Base-by-base conservation (phyloP, 2,329 filamentous ascomycete genomes). In the Zasmidium citrigriseum region DNA sequence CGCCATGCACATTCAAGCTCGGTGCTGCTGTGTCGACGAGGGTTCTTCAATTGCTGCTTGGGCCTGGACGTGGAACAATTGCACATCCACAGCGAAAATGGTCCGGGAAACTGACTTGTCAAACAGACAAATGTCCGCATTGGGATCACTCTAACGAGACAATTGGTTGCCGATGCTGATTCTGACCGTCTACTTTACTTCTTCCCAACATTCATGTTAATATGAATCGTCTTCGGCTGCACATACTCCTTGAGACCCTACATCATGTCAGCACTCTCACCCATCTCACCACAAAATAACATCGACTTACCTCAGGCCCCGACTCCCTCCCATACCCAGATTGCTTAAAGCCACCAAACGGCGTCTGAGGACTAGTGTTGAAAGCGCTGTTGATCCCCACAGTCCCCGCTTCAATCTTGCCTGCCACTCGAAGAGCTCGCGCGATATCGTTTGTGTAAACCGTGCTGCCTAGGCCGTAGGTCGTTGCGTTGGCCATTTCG, bases 371-470 rank as follows among this genome's bases (percentile, higher is more conserved):
- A 11, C 56, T 68, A 1, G 59, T 69, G 4, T 58, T 67, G 68
- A 67, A 74, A 68, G 63, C 61, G 22, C 58, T 61, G 59, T 82
- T 82, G 66, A 82, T 80, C 54, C 80, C 78, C 4, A 81, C 73
- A 14, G 79, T 79, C 75, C 87, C 90, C 22, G 83, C 82, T 72
- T 93, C 76, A 49, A 79, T 73, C 58, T 74, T 70, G 60, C 70
- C 73, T 4, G 77, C 77, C 24, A 79, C 62, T 16, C 74, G 67
- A 16, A 79, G 52, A 2, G 73, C 77, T 20, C 75, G 62, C 1
- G 67, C 73, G 21, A 93, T 75, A 69, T 93, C 85, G 61, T 82
- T 77, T 0, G 89, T 91, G 72, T 91, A 95, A 1, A 95, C 82
- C 0, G 89, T 83, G 3, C 1, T 69, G 67, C 64, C 71, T 68